These are phyloP conservation scores for Phytophthora europaea DNA, from an alignment of 352 stramenopile genomes.

Conservation along the genomic window DNA sequence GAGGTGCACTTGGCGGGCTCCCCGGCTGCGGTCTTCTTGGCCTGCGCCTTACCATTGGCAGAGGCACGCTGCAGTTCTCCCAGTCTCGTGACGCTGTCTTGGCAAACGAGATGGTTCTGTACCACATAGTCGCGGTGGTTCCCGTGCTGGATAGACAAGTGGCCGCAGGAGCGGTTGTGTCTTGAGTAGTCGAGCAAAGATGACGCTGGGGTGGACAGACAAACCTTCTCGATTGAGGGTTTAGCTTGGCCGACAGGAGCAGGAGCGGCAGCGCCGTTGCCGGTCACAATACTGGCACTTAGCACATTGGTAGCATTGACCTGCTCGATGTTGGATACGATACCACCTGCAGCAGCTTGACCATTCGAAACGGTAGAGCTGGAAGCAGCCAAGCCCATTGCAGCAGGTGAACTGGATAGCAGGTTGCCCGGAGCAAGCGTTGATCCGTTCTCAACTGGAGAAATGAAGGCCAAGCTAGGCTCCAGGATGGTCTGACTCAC, in stretches of 20 bases:
- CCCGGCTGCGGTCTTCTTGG: slow-evolving; percentile 1
- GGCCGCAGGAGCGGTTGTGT: slow-evolving; percentile 74
- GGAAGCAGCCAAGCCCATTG: neutral
- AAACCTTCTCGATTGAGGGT: slow-evolving; percentile 29
- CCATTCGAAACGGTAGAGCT: neutral
- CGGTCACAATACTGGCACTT: neutral
- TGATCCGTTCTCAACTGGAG: slow-evolving; percentile 8
- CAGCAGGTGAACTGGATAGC: slow-evolving; percentile 12
- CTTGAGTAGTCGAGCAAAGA: slow-evolving; percentile 65
- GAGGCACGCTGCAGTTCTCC: slow-evolving; percentile 32
- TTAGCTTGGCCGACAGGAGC: slow-evolving; percentile 36
- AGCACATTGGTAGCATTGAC: neutral
- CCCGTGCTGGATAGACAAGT: slow-evolving; percentile 82
- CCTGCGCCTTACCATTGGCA: slow-evolving; percentile 18
- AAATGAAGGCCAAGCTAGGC: slow-evolving; percentile 19
- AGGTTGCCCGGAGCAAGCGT: neutral
- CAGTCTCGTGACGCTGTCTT: slow-evolving; percentile 74
- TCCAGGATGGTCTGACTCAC: slow-evolving; percentile 25
- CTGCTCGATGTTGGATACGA: neutral
- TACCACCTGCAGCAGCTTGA: slow-evolving; percentile 1
- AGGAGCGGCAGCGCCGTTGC: slow-evolving; percentile 1
- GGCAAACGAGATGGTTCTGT: slow-evolving; percentile 84
- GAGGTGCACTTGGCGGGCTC: slow-evolving; percentile 33
- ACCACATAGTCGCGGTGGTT: slow-evolving; percentile 87
- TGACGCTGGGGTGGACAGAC: slow-evolving; percentile 33